These are phyloP conservation scores for Onygenales sp. DNA, from an alignment of 2,329 filamentous ascomycete genomes.

Conservation along the genomic window DNA sequence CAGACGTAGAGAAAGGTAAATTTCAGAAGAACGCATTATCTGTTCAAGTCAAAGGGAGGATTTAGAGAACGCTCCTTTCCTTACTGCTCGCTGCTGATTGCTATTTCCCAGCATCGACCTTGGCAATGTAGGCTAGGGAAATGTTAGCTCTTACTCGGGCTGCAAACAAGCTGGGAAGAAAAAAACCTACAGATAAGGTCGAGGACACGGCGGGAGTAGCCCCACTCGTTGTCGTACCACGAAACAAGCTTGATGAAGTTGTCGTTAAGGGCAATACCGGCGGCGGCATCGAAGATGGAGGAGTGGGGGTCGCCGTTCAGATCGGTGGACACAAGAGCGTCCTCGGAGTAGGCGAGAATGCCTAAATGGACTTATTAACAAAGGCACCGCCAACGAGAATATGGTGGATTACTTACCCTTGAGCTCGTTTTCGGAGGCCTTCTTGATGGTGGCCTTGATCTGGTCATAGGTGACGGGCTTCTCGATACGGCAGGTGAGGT, in stretches of 20 bases:
- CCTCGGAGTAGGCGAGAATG: conserved; percentile 90
- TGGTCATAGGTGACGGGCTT: conserved; percentile 66
- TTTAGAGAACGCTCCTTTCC: conserved; percentile 1
- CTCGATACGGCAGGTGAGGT: conserved; percentile 88
- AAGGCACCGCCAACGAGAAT: neutral
- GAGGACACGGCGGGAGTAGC: conserved; percentile 92
- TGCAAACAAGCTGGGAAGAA: conserved; percentile 1
- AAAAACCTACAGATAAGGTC: conserved; percentile 52
- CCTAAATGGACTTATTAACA: conserved; percentile 40
- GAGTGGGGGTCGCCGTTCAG: conserved; percentile 86
- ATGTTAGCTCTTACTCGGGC: conserved; percentile 15
- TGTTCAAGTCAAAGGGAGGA: neutral
- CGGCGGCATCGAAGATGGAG: conserved; percentile 99
- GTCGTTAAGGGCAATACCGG: conserved; percentile 94
- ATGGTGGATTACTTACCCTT: conserved; percentile 56
- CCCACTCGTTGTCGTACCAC: conserved; percentile 99
- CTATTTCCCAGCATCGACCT: conserved; percentile 51
- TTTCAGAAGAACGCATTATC: neutral
- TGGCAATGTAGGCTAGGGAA: conserved; percentile 61
- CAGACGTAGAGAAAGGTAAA: too few species aligned
- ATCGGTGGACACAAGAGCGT: conserved; percentile 90
- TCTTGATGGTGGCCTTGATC: conserved; percentile 90
- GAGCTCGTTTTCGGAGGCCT: conserved; percentile 69
- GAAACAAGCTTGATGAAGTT: conserved; percentile 98
- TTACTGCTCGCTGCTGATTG: conserved; percentile 18